These are phyloP conservation scores for Rhynchospora breviuscula DNA, from an alignment of 176 grass and related monocot genomes.

Conservation along the genomic window DNA sequence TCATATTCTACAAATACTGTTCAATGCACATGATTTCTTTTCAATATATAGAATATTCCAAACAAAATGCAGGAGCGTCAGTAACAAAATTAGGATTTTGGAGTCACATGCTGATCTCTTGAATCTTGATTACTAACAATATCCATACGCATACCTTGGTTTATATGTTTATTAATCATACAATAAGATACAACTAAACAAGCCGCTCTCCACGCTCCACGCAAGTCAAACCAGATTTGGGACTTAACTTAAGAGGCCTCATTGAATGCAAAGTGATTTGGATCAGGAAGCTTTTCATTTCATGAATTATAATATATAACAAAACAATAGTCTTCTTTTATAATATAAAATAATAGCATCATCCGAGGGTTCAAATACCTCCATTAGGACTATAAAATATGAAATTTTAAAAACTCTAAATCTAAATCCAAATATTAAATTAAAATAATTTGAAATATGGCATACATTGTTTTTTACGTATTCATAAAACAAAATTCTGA, in stretches of 20 bases:
- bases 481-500: too few relatives aligned
- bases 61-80: background rate
- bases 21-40: constrained; percentile 13
- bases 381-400: too few relatives aligned
- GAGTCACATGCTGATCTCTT: background rate
- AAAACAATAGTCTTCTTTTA: background rate
- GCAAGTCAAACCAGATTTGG: constrained; percentile 17
- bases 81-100: constrained; percentile 3
- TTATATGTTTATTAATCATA: background rate
- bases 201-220: constrained; percentile 19
- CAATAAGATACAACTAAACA: background rate
- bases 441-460: too few relatives aligned
- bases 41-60: constrained; percentile 4
- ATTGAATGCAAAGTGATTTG: constrained; percentile 13
- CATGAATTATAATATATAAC: background rate
- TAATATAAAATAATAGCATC: too few relatives aligned
- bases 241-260: background rate
- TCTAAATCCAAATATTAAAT: too few relatives aligned
- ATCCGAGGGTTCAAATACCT: too few relatives aligned
- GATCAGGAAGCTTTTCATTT: background rate
- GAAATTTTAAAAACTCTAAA: too few relatives aligned
- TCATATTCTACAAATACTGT: background rate
- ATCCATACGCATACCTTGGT: background rate
- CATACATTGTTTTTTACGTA: too few relatives aligned
- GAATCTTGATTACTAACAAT: constrained; percentile 9